Evolutionary conservation across 1,139 yeast species (phyloP).

Genomic region (Petasospora rhodanensis): DNA sequence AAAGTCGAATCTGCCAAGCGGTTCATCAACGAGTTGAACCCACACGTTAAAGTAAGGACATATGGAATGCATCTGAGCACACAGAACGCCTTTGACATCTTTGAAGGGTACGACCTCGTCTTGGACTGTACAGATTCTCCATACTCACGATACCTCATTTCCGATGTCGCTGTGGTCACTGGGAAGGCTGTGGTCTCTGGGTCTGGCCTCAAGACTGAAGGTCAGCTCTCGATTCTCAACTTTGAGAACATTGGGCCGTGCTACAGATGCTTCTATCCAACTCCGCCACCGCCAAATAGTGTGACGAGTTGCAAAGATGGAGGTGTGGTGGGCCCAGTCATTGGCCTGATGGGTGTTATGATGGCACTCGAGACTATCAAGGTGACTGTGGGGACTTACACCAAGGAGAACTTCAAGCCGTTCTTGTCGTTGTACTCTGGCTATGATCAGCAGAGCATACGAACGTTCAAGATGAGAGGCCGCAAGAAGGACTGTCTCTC

Average conservation of each 20-base stretch:
- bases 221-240: constrained; percentile 78
- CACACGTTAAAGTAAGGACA: constrained; percentile 52
- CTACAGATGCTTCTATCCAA: constrained; percentile 88
- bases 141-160: constrained; percentile 76
- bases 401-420: constrained; percentile 52
- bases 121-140: constrained; percentile 97
- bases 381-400: constrained; percentile 56
- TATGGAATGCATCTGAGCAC: constrained; percentile 49
- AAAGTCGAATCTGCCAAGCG: constrained; percentile 77
- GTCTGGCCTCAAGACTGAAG: constrained; percentile 87
- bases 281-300: constrained; percentile 81
- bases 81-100: constrained; percentile 58
- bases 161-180: constrained; percentile 73
- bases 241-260: constrained; percentile 77
- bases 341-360: constrained; percentile 82
- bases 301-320: constrained; percentile 90
- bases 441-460: constrained; percentile 62
- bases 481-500: constrained; percentile 56
- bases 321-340: constrained; percentile 94
- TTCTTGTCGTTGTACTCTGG: constrained; percentile 70
- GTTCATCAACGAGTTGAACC: constrained; percentile 55
- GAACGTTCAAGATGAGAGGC: constrained; percentile 78
- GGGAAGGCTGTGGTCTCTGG: constrained; percentile 82
- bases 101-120: constrained; percentile 64
- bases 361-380: constrained; percentile 90